A percentile compares a stretch with the other conserved stretches of the same genome.
Conservation (phyloP, 2,329 filamentous ascomycete species). For the Penicillium verrucosum region DNA sequence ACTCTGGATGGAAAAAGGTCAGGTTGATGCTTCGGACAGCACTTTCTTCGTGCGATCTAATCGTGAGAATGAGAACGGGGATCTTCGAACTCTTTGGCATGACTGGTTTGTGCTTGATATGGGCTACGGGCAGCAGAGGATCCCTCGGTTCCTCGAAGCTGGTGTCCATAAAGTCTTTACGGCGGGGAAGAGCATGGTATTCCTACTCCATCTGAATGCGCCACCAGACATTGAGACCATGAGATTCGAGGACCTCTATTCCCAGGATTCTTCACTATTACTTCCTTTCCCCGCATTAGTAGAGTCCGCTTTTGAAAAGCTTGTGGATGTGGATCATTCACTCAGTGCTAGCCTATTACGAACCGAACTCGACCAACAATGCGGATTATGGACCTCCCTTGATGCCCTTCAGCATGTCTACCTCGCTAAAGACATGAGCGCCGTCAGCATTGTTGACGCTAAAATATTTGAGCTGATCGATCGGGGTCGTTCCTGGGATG, state of each 20-base stretch:
- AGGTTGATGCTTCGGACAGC: slow-evolving; percentile 62
- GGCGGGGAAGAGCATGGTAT: slow-evolving; percentile 81
- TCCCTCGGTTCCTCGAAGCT: slow-evolving; percentile 71
- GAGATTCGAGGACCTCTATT: slow-evolving; percentile 29
- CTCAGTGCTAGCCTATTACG: slow-evolving; percentile 66
- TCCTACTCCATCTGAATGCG: slow-evolving; percentile 68
- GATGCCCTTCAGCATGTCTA: slow-evolving; percentile 69
- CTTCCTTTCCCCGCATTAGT: slow-evolving; percentile 64
- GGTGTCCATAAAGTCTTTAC: slow-evolving; percentile 73
- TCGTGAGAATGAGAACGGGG: slow-evolving; percentile 51
- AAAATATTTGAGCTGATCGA: slow-evolving; percentile 75
- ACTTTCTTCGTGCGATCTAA: slow-evolving; percentile 72
- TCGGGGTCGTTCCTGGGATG: slow-evolving; percentile 63
- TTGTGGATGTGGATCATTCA: slow-evolving; percentile 72
- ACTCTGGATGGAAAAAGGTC: slow-evolving; percentile 79
- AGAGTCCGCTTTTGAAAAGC: slow-evolving; percentile 64
- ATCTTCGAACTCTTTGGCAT: slow-evolving; percentile 69
- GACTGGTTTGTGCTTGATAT: slow-evolving; percentile 66
- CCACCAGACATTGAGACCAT: slow-evolving; percentile 30
- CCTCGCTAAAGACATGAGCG: slow-evolving; percentile 69
- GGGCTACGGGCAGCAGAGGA: slow-evolving; percentile 57
- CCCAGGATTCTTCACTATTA: slow-evolving; percentile 40
- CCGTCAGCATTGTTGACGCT: slow-evolving; percentile 63
- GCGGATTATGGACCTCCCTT: slow-evolving; percentile 63
- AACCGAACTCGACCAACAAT: slow-evolving; percentile 64